A percentile compares a stretch with the other conserved stretches of the same genome.
These are phyloP conservation scores for Pythium plurisporium DNA, from an alignment of 352 stramenopile genomes.

Conservation along the genomic window DNA sequence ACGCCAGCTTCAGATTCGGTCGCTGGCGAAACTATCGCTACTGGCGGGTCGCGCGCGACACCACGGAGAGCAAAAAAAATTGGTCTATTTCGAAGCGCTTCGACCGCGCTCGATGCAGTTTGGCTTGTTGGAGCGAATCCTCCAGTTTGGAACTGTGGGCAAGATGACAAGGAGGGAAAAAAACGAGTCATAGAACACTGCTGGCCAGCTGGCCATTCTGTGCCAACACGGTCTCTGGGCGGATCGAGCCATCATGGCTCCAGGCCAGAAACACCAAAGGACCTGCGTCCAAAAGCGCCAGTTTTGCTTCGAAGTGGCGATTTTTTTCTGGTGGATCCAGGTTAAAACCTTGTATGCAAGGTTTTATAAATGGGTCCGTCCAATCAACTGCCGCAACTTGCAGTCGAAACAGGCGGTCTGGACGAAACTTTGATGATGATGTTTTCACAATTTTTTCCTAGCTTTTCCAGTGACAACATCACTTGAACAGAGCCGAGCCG, in stretches of 20 bases:
- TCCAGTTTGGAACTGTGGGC: conserved; percentile 10
- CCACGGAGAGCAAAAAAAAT: background rate
- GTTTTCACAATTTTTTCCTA: background rate
- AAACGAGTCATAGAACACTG: background rate
- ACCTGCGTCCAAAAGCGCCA: background rate
- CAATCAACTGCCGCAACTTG: too few species aligned
- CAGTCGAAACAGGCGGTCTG: too few species aligned
- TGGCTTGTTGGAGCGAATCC: too few species aligned
- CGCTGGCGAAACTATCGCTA: background rate
- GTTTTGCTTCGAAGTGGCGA: conserved; percentile 3
- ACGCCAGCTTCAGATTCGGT: conserved; percentile 8
- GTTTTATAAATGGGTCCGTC: background rate
- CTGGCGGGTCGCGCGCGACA: background rate
- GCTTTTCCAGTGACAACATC: conserved; percentile 3
- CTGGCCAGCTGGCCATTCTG: too few species aligned
- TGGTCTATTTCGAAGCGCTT: conserved; percentile 12
- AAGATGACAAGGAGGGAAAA: background rate
- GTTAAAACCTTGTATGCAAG: conserved; percentile 1
- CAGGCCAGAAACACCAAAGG: background rate
- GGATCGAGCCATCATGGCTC: background rate
- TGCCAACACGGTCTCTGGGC: background rate
- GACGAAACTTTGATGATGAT: too few species aligned
- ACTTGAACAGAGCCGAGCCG: background rate
- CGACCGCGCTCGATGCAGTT: background rate
- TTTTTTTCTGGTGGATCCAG: conserved; percentile 1